phyloP scores from a whole-genome alignment of 768 basidiomycete species.

The Auriscalpium vulgare region DNA sequence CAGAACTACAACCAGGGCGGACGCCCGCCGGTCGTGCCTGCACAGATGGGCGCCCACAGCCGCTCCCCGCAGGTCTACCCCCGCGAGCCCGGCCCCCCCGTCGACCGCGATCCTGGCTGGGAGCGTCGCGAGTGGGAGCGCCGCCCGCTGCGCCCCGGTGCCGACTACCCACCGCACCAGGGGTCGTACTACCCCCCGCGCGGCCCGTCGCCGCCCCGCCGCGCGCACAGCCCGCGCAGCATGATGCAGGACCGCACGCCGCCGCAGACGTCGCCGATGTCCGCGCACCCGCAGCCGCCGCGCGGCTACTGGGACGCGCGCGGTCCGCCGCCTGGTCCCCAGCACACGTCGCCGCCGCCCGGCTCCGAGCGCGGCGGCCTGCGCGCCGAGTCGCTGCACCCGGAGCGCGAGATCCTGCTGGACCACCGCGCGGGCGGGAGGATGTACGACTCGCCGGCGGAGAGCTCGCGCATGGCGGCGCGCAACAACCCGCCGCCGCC shows the following conservation, averaged over 20 bases:
- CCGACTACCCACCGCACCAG: slow-evolving; percentile 27
- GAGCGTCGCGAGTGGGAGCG: slow-evolving; percentile 59
- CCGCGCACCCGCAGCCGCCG: slow-evolving; percentile 31
- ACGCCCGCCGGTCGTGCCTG: slow-evolving; percentile 45
- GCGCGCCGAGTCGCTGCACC: slow-evolving; percentile 3
- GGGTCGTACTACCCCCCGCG: slow-evolving; percentile 26
- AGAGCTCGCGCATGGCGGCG: slow-evolving; percentile 11
- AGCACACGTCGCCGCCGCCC: slow-evolving; percentile 19
- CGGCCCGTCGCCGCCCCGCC: slow-evolving; percentile 28
- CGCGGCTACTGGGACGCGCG: slow-evolving; percentile 56
- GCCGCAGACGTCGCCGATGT: slow-evolving; percentile 49
- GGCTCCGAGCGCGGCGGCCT: slow-evolving; percentile 4
- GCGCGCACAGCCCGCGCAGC: slow-evolving; percentile 37
- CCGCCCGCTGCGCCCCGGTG: slow-evolving; percentile 19
- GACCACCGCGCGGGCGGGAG: slow-evolving; percentile 25
- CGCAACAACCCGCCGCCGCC: slow-evolving; percentile 19
- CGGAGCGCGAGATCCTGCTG: not conserved
- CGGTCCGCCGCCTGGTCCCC: slow-evolving; percentile 28
- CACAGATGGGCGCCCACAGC: slow-evolving; percentile 38
- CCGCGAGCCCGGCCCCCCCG: slow-evolving; percentile 38
- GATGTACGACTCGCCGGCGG: slow-evolving; percentile 19
- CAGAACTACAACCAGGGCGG: slow-evolving; percentile 37
- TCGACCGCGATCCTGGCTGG: slow-evolving; percentile 51
- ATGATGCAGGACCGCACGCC: slow-evolving; percentile 25
- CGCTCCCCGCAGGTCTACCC: slow-evolving; percentile 54